Conservation (phyloP, 169 alveolate species). For the Plasmodium chabaudi region DNA sequence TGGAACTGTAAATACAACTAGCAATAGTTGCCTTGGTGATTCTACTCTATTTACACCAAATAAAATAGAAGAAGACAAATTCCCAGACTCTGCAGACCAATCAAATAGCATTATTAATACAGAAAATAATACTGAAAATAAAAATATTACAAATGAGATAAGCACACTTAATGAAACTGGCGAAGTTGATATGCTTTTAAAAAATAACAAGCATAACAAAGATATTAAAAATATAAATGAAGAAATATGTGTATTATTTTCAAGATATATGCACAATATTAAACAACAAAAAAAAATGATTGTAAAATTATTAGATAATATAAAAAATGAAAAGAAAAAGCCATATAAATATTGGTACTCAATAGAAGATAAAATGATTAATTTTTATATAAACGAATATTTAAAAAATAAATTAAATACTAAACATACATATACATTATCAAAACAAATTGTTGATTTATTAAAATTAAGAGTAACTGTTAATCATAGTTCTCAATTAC, state of each 20-base stretch:
- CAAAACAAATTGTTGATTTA: constrained; percentile 82
- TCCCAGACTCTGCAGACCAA: not conserved
- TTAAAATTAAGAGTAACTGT: constrained; percentile 78
- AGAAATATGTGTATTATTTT: constrained; percentile 63
- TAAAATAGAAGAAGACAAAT: not conserved
- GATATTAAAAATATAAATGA: constrained; percentile 38
- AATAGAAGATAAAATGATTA: constrained; percentile 83
- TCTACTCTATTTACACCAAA: not conserved
- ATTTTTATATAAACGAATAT: constrained; percentile 83
- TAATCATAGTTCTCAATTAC: constrained; percentile 80
- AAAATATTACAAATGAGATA: not conserved
- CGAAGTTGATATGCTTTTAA: not conserved
- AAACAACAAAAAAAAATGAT: constrained; percentile 67
- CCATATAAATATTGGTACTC: constrained; percentile 80
- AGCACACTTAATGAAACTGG: not conserved
- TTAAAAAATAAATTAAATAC: constrained; percentile 82
- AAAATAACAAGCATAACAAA: not conserved
- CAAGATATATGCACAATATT: constrained; percentile 61
- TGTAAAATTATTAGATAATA: constrained; percentile 38
- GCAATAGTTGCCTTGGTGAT: not conserved
- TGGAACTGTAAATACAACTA: not conserved
- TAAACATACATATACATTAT: constrained; percentile 83
- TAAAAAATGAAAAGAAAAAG: constrained; percentile 65
- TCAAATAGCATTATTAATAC: not conserved
- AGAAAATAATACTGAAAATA: not conserved